Evolutionary conservation across 2,329 filamentous ascomycete genomes (phyloP).

Genomic region (Neoascochyta sp.): DNA sequence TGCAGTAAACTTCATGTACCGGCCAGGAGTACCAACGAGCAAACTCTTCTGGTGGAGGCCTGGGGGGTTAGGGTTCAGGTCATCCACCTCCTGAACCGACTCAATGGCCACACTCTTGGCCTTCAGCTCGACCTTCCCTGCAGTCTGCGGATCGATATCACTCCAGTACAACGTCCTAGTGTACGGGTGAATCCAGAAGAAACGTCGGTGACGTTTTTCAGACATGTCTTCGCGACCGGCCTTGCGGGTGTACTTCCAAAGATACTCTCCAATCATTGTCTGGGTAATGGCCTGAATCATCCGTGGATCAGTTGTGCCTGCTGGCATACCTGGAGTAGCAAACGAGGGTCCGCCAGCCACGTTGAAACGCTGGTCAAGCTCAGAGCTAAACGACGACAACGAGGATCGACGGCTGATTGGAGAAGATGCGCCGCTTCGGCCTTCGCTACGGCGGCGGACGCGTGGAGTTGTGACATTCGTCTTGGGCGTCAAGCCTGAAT

Average conservation of each 20-base stretch:
- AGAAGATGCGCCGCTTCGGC: conserved; percentile 47
- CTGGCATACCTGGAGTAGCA: conserved; percentile 57
- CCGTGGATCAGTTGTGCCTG: conserved; percentile 75
- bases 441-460: conserved; percentile 35
- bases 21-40: conserved; percentile 81
- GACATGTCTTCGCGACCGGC: conserved; percentile 85
- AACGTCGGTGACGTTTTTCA: conserved; percentile 83
- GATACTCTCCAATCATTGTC: conserved; percentile 98
- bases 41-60: conserved; percentile 93
- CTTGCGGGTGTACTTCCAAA: conserved; percentile 99
- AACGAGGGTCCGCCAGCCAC: conserved; percentile 50
- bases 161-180: conserved; percentile 97
- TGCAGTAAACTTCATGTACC: conserved; percentile 90
- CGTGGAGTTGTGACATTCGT: conserved; percentile 57
- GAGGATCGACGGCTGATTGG: conserved; percentile 70
- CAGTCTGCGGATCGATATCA: conserved; percentile 76
- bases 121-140: conserved; percentile 71
- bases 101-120: conserved; percentile 93
- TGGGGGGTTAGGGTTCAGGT: conserved; percentile 93
- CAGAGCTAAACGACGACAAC: conserved; percentile 90
- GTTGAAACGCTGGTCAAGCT: conserved; percentile 88
- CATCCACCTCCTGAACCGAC: conserved; percentile 83
- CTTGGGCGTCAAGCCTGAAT: conserved; percentile 44
- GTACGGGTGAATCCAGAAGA: conserved; percentile 99
- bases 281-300: conserved; percentile 99